Conservation (phyloP, 495 filamentous ascomycete genomes). For the Neurospora sp. region DNA sequence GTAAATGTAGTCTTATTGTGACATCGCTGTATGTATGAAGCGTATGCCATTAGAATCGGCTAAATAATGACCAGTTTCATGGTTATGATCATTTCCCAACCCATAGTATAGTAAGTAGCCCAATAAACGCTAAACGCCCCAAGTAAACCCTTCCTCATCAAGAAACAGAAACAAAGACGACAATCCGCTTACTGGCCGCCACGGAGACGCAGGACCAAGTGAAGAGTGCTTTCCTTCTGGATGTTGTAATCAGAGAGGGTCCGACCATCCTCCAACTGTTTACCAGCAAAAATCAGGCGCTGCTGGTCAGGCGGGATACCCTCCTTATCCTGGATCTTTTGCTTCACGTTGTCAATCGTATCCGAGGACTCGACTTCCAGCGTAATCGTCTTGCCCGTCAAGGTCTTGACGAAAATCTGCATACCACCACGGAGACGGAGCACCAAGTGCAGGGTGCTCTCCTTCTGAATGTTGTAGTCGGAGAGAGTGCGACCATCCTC, state of each 20-base stretch:
- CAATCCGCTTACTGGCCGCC: constrained; percentile 56
- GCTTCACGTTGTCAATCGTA: constrained; percentile 89
- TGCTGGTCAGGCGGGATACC: constrained; percentile 86
- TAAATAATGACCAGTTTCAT: neutral
- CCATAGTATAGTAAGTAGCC: neutral
- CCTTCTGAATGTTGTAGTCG: constrained; percentile 99
- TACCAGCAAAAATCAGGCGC: constrained; percentile 83
- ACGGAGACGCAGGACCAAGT: constrained; percentile 80
- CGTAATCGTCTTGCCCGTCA: constrained; percentile 89
- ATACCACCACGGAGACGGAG: constrained; percentile 96
- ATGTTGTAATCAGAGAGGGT: constrained; percentile 88
- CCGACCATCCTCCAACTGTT: constrained; percentile 80
- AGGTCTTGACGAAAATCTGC: constrained; percentile 92
- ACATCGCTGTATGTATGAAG: neutral
- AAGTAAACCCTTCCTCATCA: constrained; percentile 8
- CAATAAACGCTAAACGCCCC: constrained; percentile 1
- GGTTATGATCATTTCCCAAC: neutral
- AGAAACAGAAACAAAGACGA: constrained; percentile 8
- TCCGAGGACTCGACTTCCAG: constrained; percentile 82
- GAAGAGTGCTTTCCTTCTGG: constrained; percentile 84
- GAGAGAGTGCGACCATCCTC: constrained; percentile 81
- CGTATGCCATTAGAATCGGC: neutral
- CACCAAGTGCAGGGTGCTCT: constrained; percentile 93
- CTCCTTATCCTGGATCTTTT: constrained; percentile 90
- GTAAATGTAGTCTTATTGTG: neutral